Percentiles rank a stretch among this genome's conserved stretches.
Evolutionary conservation across 768 basidiomycete species (phyloP).

Genomic region (Podaxis sp.): DNA sequence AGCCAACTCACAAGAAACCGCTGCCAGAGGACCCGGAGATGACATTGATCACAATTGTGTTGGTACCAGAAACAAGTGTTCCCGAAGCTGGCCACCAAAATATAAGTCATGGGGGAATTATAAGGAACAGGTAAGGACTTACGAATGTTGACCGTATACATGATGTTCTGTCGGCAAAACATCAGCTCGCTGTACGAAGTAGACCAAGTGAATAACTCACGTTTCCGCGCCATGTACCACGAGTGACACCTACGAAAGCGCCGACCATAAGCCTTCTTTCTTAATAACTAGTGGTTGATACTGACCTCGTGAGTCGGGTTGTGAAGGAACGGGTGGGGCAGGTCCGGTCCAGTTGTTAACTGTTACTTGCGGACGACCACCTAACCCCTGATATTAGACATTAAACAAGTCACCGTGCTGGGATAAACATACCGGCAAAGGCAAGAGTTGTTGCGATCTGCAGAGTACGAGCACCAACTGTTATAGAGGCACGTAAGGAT

Average conservation of each 20-base stretch:
- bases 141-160: constrained; percentile 37
- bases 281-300: not conserved
- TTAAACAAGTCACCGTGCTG: not conserved
- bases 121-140: constrained; percentile 14
- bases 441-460: constrained; percentile 36
- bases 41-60: constrained; percentile 31
- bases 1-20: constrained; percentile 28
- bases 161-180: constrained; percentile 26
- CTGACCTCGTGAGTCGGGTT: constrained; percentile 33
- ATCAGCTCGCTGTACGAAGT: not conserved
- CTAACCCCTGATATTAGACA: constrained; percentile 14
- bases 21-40: constrained; percentile 36
- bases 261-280: not conserved
- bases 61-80: constrained; percentile 28
- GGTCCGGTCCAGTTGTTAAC: constrained; percentile 33
- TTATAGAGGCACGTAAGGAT: not conserved
- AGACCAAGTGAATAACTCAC: constrained; percentile 19
- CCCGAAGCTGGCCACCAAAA: constrained; percentile 26
- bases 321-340: constrained; percentile 29
- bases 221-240: constrained; percentile 38
- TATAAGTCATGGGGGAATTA: not conserved
- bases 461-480: constrained; percentile 33
- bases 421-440: constrained; percentile 29
- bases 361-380: constrained; percentile 31
- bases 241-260: constrained; percentile 28